Conservation (phyloP, 1,284 basidiomycete species). For the Cutaneotrichosporon daszewskae region DNA sequence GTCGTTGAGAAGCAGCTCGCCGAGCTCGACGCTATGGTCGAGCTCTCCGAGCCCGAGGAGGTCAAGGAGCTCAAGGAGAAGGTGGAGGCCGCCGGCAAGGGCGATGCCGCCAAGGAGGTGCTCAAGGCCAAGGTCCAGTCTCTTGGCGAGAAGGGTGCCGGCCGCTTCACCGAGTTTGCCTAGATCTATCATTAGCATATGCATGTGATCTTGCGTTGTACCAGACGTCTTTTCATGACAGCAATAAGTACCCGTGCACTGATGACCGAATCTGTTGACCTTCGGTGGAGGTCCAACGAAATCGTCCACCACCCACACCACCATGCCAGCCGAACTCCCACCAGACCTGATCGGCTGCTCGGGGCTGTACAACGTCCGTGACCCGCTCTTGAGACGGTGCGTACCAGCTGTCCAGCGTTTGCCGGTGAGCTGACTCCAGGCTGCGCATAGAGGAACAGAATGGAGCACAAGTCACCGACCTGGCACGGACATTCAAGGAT, state of each 20-base stretch:
- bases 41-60: conserved; percentile 53
- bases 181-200: too few species aligned
- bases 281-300: too few species aligned
- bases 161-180: conserved; percentile 52
- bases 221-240: too few species aligned
- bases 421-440: conserved; percentile 13
- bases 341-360: too few species aligned
- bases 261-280: too few species aligned
- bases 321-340: too few species aligned
- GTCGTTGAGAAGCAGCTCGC: conserved; percentile 54
- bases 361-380: conserved; percentile 40
- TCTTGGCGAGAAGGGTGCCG: conserved; percentile 42
- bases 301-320: too few species aligned
- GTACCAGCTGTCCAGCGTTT: conserved; percentile 5
- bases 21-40: conserved; percentile 53
- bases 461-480: conserved; percentile 38
- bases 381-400: conserved; percentile 42
- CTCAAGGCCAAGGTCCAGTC: conserved; percentile 35
- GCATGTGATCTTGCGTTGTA: too few species aligned
- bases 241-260: too few species aligned
- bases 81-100: conserved; percentile 50
- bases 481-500: conserved; percentile 34
- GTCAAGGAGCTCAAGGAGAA: conserved; percentile 53
- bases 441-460: conserved; percentile 41
- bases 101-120: conserved; percentile 45